Conservation (phyloP, 345 rosid genomes). For the Eucalyptus lansdowneana region DNA sequence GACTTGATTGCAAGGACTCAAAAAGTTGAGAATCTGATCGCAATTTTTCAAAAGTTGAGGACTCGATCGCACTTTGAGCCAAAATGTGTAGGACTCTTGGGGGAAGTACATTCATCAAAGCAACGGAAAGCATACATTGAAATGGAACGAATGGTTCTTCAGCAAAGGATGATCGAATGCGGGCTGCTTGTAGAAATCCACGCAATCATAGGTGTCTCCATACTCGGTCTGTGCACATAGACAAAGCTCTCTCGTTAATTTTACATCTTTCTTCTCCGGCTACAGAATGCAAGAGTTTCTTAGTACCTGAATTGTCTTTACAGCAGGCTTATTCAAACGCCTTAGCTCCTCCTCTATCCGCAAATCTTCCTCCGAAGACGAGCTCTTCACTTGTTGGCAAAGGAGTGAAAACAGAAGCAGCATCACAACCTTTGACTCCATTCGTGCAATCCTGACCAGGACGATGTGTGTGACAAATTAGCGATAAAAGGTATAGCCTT, state of each 20-base stretch:
- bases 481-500: background rate
- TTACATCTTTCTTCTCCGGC: background rate
- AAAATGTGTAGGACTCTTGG: background rate
- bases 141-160: background rate
- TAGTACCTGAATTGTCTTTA: conserved; percentile 2
- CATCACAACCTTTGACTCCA: background rate
- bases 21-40: background rate
- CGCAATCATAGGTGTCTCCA: background rate
- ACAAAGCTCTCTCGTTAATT: background rate
- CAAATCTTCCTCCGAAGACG: conserved; percentile 2
- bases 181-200: background rate
- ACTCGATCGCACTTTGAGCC: background rate
- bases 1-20: background rate
- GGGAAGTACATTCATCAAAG: background rate
- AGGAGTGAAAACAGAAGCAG: background rate
- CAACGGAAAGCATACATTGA: background rate
- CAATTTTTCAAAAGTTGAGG: background rate
- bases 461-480: background rate
- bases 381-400: background rate
- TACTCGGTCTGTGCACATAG: background rate
- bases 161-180: background rate
- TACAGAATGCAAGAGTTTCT: background rate
- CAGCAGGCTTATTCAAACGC: background rate
- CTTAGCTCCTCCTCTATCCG: conserved; percentile 8
- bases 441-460: background rate